Percentiles rank a stretch among this genome's conserved stretches.
phyloP scores from a whole-genome alignment of 2,329 filamentous ascomycete species.

The Proliferodiscus dingleyae region DNA sequence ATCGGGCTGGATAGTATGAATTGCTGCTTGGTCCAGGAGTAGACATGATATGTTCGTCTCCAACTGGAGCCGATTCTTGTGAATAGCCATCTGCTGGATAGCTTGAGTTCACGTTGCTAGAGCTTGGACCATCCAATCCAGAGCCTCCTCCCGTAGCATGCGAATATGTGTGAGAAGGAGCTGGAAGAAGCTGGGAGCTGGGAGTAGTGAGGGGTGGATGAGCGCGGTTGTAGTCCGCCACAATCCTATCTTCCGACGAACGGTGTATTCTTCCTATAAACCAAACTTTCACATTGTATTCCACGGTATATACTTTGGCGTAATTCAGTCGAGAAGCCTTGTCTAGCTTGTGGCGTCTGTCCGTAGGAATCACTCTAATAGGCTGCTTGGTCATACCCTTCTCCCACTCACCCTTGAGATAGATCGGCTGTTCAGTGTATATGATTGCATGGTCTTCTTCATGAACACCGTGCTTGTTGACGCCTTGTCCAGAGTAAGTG shows the following conservation, averaged over 20 bases:
- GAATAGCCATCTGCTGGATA: too few relatives aligned
- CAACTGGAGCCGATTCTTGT: too few relatives aligned
- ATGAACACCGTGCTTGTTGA: constrained; percentile 15
- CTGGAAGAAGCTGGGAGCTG: too few relatives aligned
- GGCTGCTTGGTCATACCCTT: background rate
- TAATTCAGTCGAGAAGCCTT: constrained; percentile 18
- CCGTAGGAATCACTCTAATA: constrained; percentile 2
- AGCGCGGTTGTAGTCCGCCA: background rate
- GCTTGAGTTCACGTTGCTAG: too few relatives aligned
- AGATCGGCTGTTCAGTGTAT: background rate
- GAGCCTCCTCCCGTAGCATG: too few relatives aligned
- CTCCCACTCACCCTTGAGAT: background rate
- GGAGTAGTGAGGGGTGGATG: background rate
- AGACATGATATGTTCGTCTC: too few relatives aligned
- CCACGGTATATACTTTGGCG: constrained; percentile 24
- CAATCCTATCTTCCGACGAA: background rate
- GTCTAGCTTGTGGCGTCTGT: constrained; percentile 3
- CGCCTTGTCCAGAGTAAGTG: constrained; percentile 14
- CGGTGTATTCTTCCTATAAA: constrained; percentile 19
- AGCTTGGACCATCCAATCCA: too few relatives aligned
- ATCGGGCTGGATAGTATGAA: too few relatives aligned
- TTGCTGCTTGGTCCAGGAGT: too few relatives aligned
- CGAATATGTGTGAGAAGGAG: too few relatives aligned
- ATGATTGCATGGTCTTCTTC: constrained; percentile 15
- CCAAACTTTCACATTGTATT: constrained; percentile 21